Evolutionary conservation across 495 filamentous ascomycete genomes (phyloP), one percentile per base, ranked within the genome.

Genomic region (Aspergillus conjunctus): DNA sequence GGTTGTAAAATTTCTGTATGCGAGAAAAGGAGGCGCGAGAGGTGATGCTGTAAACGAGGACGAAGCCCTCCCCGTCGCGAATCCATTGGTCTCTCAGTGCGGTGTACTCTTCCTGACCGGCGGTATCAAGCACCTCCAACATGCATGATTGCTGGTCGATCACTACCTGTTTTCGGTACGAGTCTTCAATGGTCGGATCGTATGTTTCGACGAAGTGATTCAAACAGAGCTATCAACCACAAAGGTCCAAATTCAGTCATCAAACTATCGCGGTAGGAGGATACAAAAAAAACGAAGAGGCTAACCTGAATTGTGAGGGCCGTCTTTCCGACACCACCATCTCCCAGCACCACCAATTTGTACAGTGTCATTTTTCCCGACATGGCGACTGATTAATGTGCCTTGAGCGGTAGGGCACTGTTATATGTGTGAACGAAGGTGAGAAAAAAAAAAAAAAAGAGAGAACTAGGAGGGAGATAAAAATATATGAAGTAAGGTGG

Each of bases 71-170:
- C 33, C 94, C 94, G 70, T 98, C 93, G 41, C 95, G 85, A 68
- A 98, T 98, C 94, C 94, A 98, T 78, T 98, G 94, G 72, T 98
- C 94, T 66, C 94, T 83, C 68, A 98, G 80, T 39, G 95, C 94
- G 55, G 93, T 98, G 74, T 98, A 98, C 77, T 98, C 94, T 77
- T 98, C 94, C 76, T 98, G 95, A n/a, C 94, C 94, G 33, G 94
- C 94, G 32, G 95, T 98, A 79, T 98, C 94, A 60, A 98, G 83
- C 39, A 98, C 93, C 77, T 98, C 94, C 67, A 98, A 84, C 94
- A 98, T 98, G 80, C 94, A 97, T 20, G 94, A 90, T 70, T 95
- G 91, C 59, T 88, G 85, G 74, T 98, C 94, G 72, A 98, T 98
- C 62, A 97, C 93, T 57, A 96, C 93, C 78, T 98, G 95, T 79